Conservation (phyloP, 306 rosid genomes). For the Cicer pinnatifidum region DNA sequence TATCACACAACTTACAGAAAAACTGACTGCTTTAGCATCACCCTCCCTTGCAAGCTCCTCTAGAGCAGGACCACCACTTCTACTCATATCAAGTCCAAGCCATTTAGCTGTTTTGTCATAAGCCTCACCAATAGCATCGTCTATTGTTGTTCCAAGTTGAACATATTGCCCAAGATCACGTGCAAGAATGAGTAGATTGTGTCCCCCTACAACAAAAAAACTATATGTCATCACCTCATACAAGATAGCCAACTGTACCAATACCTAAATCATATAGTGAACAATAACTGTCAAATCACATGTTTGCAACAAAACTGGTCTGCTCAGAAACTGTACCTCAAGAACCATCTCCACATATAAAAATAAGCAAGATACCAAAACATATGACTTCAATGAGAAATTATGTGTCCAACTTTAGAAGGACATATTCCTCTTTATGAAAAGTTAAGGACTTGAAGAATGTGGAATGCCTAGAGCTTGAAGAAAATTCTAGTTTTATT, state of each 20-base stretch:
- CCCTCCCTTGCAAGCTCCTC: slow-evolving; percentile 94
- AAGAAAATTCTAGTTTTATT: neutral
- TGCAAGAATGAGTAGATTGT: slow-evolving; percentile 85
- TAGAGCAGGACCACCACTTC: slow-evolving; percentile 97
- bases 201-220: slow-evolving; percentile 70
- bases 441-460: slow-evolving; percentile 2
- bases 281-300: slow-evolving; percentile 3
- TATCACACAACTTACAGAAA: slow-evolving; percentile 65
- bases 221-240: slow-evolving; percentile 30
- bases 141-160: slow-evolving; percentile 97
- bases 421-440: neutral
- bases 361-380: neutral
- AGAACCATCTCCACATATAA: slow-evolving; percentile 14
- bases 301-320: slow-evolving; percentile 17
- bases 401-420: slow-evolving; percentile 3
- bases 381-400: slow-evolving; percentile 13
- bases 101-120: slow-evolving; percentile 96
- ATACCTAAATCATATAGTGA: slow-evolving; percentile 21
- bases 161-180: slow-evolving; percentile 84
- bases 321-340: slow-evolving; percentile 7
- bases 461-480: neutral
- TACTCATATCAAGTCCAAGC: slow-evolving; percentile 96
- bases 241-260: slow-evolving; percentile 31
- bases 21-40: slow-evolving; percentile 69
- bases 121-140: slow-evolving; percentile 98